Evolutionary conservation across 495 filamentous ascomycete species (phyloP).

Genomic region (Penicillium bovifimosum): DNA sequence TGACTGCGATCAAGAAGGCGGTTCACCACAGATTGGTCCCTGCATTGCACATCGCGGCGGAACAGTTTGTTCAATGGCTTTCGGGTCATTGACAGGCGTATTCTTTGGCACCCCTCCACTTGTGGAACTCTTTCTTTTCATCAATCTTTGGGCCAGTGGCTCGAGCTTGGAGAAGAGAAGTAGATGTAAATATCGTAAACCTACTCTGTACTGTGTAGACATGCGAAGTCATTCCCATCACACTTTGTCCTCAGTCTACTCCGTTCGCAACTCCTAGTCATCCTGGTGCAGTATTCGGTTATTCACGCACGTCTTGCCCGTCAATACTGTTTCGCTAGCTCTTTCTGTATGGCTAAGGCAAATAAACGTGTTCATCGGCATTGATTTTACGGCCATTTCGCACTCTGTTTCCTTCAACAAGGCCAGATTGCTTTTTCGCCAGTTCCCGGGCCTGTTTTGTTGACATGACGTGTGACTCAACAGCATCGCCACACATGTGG

Average conservation of each 20-base stretch:
- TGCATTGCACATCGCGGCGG: constrained; percentile 67
- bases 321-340: too few relatives aligned
- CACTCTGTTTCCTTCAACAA: not conserved
- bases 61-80: constrained; percentile 55
- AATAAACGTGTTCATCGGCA: not conserved
- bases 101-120: constrained; percentile 58
- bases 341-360: too few relatives aligned
- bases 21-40: constrained; percentile 55
- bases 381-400: not conserved
- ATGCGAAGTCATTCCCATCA: too few relatives aligned
- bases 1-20: constrained; percentile 57
- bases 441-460: not conserved
- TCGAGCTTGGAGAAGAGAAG: constrained; percentile 46
- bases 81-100: constrained; percentile 60
- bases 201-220: too few relatives aligned
- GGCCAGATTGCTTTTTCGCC: not conserved
- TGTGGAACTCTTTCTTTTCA: constrained; percentile 47
- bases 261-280: too few relatives aligned
- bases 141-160: constrained; percentile 42
- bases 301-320: too few relatives aligned
- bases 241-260: too few relatives aligned
- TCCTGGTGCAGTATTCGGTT: too few relatives aligned
- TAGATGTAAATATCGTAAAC: not conserved
- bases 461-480: constrained; percentile 14
- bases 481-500: constrained; percentile 14